Base-by-base conservation (phyloP, 2,329 filamentous ascomycete genomes). In the Hypoxylon sp. region DNA sequence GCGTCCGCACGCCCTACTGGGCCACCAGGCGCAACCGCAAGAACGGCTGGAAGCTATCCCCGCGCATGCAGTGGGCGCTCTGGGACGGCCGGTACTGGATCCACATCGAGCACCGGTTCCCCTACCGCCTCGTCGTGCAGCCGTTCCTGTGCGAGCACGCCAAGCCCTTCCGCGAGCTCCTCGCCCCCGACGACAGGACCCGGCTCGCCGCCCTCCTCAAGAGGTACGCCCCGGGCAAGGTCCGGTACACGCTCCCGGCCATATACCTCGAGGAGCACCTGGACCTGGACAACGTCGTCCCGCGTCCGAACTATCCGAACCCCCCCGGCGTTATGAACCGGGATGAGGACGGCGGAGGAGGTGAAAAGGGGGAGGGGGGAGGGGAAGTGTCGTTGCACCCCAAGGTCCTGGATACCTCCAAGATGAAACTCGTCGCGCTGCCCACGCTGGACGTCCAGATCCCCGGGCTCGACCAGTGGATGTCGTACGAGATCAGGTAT, bases 81-180 rank as follows among this genome's bases (percentile, higher is more conserved):
- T 91, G 83, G 78, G 88, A 91, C 74, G 85, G 86, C 0, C 85
- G 88, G 1, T 90, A 84, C 75, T 91, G 88, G 88, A 76, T 89
- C 14, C 80, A 82, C 14, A 58, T 87, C 8, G 75, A 76, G 18
- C 77, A 80, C 48, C 80, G 81, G 4, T 75, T 82, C 5, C 80
- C 80, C 2, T 78, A 78, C 51, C 73, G 74, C 12, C 76, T 85
- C 14, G 73, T 78, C 16, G 66, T 88, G 1, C 79, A 78, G 32
- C 86, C 86, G 0, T 83, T 85, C 68, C 73, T 78, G 2, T 67
- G 71, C 1, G 78, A 79, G 32, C 76, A 83, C 63, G 79, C 80
- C 40, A 83, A 84, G 68, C 66, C 76, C 0, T 87, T 88, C 66
- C 81, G 83, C 16, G 80, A 80, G 40, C 78, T 78, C 0, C 78